Conservation (phyloP, 371 early-diverging fungal genomes). For the Mucor indicus region DNA sequence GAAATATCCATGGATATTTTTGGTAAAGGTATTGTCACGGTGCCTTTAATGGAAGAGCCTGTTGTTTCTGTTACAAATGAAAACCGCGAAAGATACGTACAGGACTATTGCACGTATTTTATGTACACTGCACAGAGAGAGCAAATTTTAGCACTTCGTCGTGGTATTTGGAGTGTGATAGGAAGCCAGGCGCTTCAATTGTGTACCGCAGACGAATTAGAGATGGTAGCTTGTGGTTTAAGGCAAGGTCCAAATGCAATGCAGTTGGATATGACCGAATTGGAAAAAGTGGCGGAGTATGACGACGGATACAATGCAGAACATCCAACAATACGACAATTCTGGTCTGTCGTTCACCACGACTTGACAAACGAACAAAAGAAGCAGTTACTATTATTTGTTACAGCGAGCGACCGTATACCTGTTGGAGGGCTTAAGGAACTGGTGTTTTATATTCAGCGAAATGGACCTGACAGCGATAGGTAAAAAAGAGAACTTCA, state of each 20-base stretch:
- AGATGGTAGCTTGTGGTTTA: constrained; percentile 54
- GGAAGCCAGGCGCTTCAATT: constrained; percentile 52
- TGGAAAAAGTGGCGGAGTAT: constrained; percentile 78
- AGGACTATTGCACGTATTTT: constrained; percentile 68
- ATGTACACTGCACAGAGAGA: constrained; percentile 60
- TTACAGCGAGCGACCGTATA: constrained; percentile 95
- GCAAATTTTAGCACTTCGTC: constrained; percentile 65
- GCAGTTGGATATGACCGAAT: constrained; percentile 67
- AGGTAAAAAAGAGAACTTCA: constrained; percentile 27
- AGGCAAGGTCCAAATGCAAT: constrained; percentile 33
- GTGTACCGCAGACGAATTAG: constrained; percentile 44
- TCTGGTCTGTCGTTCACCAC: constrained; percentile 90
- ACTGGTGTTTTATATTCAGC: constrained; percentile 85
- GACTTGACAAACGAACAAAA: constrained; percentile 67
- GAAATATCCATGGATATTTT: constrained; percentile 74
- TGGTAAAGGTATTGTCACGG: constrained; percentile 64
- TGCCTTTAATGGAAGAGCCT: constrained; percentile 57
- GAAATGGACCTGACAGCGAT: constrained; percentile 92
- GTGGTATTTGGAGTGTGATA: constrained; percentile 72
- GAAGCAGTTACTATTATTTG: constrained; percentile 84
- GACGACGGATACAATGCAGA: constrained; percentile 73
- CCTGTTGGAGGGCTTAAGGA: constrained; percentile 83
- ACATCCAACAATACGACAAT: constrained; percentile 59
- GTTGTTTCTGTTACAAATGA: constrained; percentile 73
- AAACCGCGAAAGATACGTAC: constrained; percentile 76